These are phyloP conservation scores for Ophiostoma tasmaniense DNA, from an alignment of 2,329 filamentous ascomycete genomes.

Conservation along the genomic window DNA sequence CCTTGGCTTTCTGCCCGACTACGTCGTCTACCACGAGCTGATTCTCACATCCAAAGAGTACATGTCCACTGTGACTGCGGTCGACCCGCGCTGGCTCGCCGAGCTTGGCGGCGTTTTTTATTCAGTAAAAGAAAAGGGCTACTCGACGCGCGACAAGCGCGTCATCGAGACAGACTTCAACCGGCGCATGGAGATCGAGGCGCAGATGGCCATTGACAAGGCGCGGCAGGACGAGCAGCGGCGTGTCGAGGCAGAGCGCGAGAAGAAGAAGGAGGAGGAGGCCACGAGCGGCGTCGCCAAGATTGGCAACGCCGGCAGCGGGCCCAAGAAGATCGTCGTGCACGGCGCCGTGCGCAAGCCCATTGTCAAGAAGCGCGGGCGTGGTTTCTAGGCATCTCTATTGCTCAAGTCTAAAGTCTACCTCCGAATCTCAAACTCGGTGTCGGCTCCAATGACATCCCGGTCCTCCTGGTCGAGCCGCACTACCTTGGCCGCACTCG, in stretches of 20 bases:
- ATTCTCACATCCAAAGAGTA: slow-evolving; percentile 96
- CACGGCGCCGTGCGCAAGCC: slow-evolving; percentile 56
- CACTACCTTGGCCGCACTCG: slow-evolving; percentile 61
- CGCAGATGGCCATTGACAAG: slow-evolving; percentile 83
- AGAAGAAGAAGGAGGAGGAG: slow-evolving; percentile 36
- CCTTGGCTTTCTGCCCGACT: slow-evolving; percentile 86
- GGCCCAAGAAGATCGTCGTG: slow-evolving; percentile 50
- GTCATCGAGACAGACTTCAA: slow-evolving; percentile 91
- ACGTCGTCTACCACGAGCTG: slow-evolving; percentile 95
- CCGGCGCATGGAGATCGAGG: slow-evolving; percentile 83
- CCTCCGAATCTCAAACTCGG: slow-evolving; percentile 50
- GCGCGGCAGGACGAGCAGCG: slow-evolving; percentile 52
- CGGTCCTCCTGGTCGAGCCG: slow-evolving; percentile 64
- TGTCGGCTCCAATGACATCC: slow-evolving; percentile 57
- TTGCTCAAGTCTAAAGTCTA: slow-evolving; percentile 21
- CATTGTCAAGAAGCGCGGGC: slow-evolving; percentile 43
- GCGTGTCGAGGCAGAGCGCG: slow-evolving; percentile 39
- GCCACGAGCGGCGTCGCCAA: slow-evolving; percentile 32
- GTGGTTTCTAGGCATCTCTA: neutral
- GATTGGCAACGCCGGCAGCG: slow-evolving; percentile 21
- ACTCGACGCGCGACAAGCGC: slow-evolving; percentile 75
- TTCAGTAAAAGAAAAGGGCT: slow-evolving; percentile 94
- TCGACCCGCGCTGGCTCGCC: slow-evolving; percentile 94
- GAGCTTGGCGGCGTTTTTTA: slow-evolving; percentile 97
- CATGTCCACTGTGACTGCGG: slow-evolving; percentile 92